A percentile compares a stretch with the other conserved stretches of the same genome.
Conservation (phyloP, 78 protist genomes). For the Cyanophora paradoxa region DNA sequence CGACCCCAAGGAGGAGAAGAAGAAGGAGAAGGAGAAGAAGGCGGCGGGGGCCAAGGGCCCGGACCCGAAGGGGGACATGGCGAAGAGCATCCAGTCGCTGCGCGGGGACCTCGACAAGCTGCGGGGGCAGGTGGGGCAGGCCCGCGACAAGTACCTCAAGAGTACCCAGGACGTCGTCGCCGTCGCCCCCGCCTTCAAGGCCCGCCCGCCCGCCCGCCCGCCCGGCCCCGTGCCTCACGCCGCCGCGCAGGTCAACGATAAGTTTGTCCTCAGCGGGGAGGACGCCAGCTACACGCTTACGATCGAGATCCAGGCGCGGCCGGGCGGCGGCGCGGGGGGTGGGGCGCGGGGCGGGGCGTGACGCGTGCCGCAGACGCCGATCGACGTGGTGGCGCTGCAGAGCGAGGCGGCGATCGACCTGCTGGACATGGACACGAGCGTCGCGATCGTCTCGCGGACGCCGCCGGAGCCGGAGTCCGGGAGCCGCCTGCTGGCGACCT, state of each 20-base stretch:
- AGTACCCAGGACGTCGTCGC: background rate
- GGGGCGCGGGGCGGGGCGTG: too few species aligned
- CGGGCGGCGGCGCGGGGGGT: too few species aligned
- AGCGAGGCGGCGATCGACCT: slow-evolving; percentile 18
- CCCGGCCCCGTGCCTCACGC: too few species aligned
- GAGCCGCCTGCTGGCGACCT: slow-evolving; percentile 1
- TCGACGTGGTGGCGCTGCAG: too few species aligned
- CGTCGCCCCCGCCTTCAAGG: too few species aligned
- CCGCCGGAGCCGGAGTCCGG: background rate
- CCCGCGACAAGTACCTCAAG: background rate
- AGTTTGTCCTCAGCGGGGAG: background rate
- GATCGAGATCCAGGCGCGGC: slow-evolving; percentile 7
- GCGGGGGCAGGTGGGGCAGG: background rate
- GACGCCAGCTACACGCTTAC: slow-evolving; percentile 10
- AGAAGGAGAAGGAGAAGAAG: background rate
- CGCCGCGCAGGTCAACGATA: background rate
- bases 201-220: too few species aligned
- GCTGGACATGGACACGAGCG: slow-evolving; percentile 8
- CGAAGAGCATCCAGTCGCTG: slow-evolving; percentile 3
- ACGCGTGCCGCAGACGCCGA: too few species aligned
- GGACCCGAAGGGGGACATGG: background rate
- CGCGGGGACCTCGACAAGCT: slow-evolving; percentile 13
- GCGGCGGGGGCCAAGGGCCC: background rate
- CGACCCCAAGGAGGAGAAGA: background rate
- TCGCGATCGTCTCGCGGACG: slow-evolving; percentile 3